Base-by-base conservation (phyloP, 140 eudicot species). In the Bidens hawaiensis region DNA sequence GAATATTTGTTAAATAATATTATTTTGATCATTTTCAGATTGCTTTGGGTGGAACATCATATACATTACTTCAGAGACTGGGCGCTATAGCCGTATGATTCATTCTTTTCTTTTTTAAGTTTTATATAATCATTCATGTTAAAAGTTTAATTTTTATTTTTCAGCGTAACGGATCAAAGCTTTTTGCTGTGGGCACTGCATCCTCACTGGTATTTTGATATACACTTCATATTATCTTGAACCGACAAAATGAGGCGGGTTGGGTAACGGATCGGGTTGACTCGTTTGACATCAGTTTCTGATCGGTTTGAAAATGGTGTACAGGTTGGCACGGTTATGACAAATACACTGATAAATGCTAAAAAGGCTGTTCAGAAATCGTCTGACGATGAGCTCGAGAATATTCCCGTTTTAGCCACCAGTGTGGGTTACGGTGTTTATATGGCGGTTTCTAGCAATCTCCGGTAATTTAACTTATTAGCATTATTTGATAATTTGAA, bases 151-250 rank as follows among this genome's bases (percentile, higher is more conserved):
- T 17, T 42, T 24, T 53, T 53, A 18, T 40, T 53, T 64, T 50
- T 38, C 85, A 94, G 99, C 94, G 97, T 16, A 94, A 94, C 60
- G 99, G 99, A 33, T 66, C 90, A 47, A 94, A 94, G 83, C 95
- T 94, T 19, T 94, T 94, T 77, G 97, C 74, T 13, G 99, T 94
- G 65, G 99, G 99, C 52, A 88, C 99, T 41, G 71, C 86, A 34
- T 93, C 99, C 12, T 94, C 99, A 40, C 78, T 94, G 90, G 99
- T 93, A 75, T 27, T 1, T 36, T 45, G 4, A 23, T 40, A 34
- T 59, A 63, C 41, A 60, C 26, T 30, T 55, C 17, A 11, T 6
- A 41, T 65, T 5, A 60, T 43, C 12, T 64, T 3, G 11, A 8
- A 28, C 42, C 16, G 43, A n/a, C 50, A 43, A 14, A 21, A 14